phyloP scores from a whole-genome alignment of 768 basidiomycete species.

The Kwoniella newhampshirensis region DNA sequence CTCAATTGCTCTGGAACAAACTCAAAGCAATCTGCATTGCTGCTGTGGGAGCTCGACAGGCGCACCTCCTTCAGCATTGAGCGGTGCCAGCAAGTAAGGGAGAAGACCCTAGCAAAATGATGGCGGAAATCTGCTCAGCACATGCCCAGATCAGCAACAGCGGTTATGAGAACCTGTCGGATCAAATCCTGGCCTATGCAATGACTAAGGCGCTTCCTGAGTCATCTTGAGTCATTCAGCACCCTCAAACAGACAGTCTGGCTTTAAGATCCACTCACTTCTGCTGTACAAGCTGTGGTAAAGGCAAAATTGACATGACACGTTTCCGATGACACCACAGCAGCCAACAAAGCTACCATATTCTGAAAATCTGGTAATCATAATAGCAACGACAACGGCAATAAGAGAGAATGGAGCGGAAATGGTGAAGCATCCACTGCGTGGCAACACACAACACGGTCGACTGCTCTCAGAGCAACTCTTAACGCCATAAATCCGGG shows the following conservation, averaged over 20 bases:
- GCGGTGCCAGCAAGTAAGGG: slow-evolving; percentile 8
- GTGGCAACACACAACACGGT: slow-evolving; percentile 1
- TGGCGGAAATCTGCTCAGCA: slow-evolving; percentile 17
- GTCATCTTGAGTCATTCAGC: no score
- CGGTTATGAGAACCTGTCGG: slow-evolving; percentile 5
- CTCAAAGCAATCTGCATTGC: slow-evolving; percentile 13
- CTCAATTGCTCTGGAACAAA: neutral
- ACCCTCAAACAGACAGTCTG: slow-evolving; percentile 22
- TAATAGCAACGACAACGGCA: neutral
- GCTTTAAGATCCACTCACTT: slow-evolving; percentile 8
- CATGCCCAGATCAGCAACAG: slow-evolving; percentile 19
- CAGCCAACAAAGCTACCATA: neutral
- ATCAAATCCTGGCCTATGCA: slow-evolving; percentile 24
- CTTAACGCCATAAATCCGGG: neutral
- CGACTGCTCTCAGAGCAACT: slow-evolving; percentile 5
- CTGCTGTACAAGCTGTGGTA: slow-evolving; percentile 7
- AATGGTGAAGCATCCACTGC: slow-evolving; percentile 6
- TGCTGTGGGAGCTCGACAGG: slow-evolving; percentile 13
- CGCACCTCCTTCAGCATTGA: slow-evolving; percentile 16
- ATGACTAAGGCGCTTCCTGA: slow-evolving; percentile 22
- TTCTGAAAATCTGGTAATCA: neutral
- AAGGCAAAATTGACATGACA: neutral
- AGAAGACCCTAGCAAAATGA: slow-evolving; percentile 10
- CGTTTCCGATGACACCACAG: neutral
- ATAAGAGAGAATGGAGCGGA: neutral